phyloP scores from a whole-genome alignment of 768 basidiomycete species.

The Tricholoma saponaceum region DNA sequence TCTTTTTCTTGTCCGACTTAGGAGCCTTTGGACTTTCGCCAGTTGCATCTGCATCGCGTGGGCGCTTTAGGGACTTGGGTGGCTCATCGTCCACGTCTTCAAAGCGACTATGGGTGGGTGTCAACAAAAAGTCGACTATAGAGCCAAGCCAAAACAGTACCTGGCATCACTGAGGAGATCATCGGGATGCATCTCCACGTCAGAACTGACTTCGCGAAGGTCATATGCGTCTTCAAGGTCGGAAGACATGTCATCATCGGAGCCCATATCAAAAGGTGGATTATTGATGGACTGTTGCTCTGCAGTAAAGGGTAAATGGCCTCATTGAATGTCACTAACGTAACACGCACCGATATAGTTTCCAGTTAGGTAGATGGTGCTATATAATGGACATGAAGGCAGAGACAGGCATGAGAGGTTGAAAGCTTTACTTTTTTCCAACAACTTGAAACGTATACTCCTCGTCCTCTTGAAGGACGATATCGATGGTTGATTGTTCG shows the following conservation, averaged over 20 bases:
- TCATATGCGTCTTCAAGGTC: constrained; percentile 52
- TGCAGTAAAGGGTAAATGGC: constrained; percentile 17
- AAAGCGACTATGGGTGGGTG: constrained; percentile 49
- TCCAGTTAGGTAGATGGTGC: constrained; percentile 74
- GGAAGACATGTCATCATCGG: constrained; percentile 46
- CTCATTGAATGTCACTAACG: not conserved
- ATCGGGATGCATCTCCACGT: constrained; percentile 70
- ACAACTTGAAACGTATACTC: constrained; percentile 65
- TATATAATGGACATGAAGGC: constrained; percentile 18
- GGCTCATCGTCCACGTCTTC: constrained; percentile 59
- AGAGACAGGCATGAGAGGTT: not conserved
- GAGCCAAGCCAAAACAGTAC: constrained; percentile 26
- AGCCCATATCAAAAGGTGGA: constrained; percentile 39
- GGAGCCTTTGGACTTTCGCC: constrained; percentile 38
- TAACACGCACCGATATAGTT: constrained; percentile 70
- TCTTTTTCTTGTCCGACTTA: constrained; percentile 70
- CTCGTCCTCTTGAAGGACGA: constrained; percentile 64
- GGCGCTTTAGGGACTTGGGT: constrained; percentile 58
- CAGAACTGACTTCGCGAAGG: constrained; percentile 76
- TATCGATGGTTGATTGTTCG: constrained; percentile 69
- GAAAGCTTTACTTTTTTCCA: constrained; percentile 70
- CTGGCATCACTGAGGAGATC: constrained; percentile 57
- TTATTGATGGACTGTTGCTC: constrained; percentile 51
- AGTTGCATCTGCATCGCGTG: constrained; percentile 60
- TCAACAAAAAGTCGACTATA: not conserved